A percentile compares a stretch with the other conserved stretches of the same genome.
Conservation (phyloP, 331 rosid genomes). For the Stylosanthes scabra region DNA sequence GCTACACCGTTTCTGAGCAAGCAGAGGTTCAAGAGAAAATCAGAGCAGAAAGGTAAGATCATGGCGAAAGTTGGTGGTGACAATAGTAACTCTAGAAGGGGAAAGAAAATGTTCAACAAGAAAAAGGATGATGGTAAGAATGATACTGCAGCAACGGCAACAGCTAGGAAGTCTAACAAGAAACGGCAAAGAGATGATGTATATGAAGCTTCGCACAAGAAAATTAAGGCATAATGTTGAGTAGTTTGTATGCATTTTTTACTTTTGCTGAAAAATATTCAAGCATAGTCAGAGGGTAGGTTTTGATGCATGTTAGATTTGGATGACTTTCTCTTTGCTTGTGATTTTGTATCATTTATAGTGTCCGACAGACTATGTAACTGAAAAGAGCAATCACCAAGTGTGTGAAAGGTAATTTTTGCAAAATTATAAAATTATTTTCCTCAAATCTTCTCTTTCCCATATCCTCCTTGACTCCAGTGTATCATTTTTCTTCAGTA, state of each 20-base stretch:
- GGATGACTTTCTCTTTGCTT: conserved; percentile 30
- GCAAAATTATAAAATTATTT: conserved; percentile 24
- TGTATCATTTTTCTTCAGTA: background rate
- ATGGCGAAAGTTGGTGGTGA: conserved; percentile 42
- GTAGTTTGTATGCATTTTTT: conserved; percentile 25
- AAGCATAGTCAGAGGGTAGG: conserved; percentile 16
- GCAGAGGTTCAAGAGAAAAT: conserved; percentile 52
- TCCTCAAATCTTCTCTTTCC: background rate
- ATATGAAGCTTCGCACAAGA: conserved; percentile 44
- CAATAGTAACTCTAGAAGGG: conserved; percentile 46
- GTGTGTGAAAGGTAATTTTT: conserved; percentile 12
- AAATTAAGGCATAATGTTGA: conserved; percentile 39
- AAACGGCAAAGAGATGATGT: conserved; percentile 48
- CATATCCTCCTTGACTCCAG: background rate
- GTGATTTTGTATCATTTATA: conserved; percentile 39
- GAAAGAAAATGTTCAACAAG: conserved; percentile 44
- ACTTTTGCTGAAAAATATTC: background rate
- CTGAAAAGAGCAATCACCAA: conserved; percentile 24
- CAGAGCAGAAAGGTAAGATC: conserved; percentile 44
- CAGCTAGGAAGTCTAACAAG: conserved; percentile 27
- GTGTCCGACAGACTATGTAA: conserved; percentile 24
- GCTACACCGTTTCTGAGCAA: conserved; percentile 68
- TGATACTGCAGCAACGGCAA: conserved; percentile 31
- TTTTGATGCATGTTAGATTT: conserved; percentile 35
- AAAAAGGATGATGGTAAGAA: conserved; percentile 40